Conservation (phyloP, 2,329 filamentous ascomycete genomes). For the Aspergillus fumigatus region DNA sequence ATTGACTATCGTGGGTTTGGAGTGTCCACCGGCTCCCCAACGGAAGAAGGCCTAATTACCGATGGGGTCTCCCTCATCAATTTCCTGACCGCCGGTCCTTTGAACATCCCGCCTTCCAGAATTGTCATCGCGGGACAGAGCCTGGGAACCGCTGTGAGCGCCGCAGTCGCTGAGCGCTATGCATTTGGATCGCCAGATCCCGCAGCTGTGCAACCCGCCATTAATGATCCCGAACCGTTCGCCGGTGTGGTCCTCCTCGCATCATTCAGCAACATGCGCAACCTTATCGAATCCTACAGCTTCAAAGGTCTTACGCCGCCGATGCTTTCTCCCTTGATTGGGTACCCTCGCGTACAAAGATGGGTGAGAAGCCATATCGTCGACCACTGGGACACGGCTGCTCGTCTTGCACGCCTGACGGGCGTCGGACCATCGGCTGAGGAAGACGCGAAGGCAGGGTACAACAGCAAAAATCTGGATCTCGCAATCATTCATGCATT, state of each 20-base stretch:
- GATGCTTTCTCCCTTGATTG: slow-evolving; percentile 67
- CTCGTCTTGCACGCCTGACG: slow-evolving; percentile 52
- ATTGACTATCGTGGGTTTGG: slow-evolving; percentile 92
- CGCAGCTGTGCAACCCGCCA: slow-evolving; percentile 37
- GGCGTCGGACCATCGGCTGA: slow-evolving; percentile 23
- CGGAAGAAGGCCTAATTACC: slow-evolving; percentile 73
- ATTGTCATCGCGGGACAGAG: slow-evolving; percentile 84
- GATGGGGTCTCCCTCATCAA: slow-evolving; percentile 71
- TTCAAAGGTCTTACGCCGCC: slow-evolving; percentile 71
- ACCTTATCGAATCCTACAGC: slow-evolving; percentile 70
- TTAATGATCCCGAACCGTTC: slow-evolving; percentile 55
- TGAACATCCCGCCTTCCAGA: slow-evolving; percentile 62
- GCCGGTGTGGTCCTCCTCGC: slow-evolving; percentile 76
- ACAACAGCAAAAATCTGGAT: slow-evolving; percentile 53
- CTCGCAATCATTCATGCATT: slow-evolving; percentile 73
- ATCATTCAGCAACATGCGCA: slow-evolving; percentile 69
- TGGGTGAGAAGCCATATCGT: slow-evolving; percentile 60
- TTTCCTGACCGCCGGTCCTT: slow-evolving; percentile 54
- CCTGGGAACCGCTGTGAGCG: slow-evolving; percentile 78
- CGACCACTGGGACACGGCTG: slow-evolving; percentile 76
- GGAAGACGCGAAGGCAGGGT: slow-evolving; percentile 48
- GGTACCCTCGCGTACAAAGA: slow-evolving; percentile 60
- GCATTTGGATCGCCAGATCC: slow-evolving; percentile 41
- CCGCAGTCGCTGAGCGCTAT: slow-evolving; percentile 69
- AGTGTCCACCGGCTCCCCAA: slow-evolving; percentile 71